These are phyloP conservation scores for Calocybe gangraenosa DNA, from an alignment of 768 basidiomycete species.

Conservation along the genomic window DNA sequence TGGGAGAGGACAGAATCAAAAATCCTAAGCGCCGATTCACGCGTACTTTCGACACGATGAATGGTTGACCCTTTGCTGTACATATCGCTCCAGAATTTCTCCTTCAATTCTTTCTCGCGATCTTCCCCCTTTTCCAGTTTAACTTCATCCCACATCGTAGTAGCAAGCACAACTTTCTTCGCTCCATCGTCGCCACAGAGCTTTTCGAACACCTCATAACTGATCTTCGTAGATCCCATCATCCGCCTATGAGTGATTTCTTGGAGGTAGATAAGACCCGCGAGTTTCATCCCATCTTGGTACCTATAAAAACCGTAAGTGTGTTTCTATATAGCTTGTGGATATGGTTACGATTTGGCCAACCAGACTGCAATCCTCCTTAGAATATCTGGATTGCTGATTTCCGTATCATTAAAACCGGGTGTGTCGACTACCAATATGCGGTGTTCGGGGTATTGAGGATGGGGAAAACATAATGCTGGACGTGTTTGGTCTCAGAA, in stretches of 20 bases:
- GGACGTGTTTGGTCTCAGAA: background rate
- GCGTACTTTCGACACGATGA: background rate
- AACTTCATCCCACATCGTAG: constrained; percentile 12
- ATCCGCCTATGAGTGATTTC: constrained; percentile 11
- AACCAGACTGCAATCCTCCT: background rate
- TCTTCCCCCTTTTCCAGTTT: background rate
- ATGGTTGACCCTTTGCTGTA: constrained; percentile 4
- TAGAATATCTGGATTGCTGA: background rate
- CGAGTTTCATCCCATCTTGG: constrained; percentile 13
- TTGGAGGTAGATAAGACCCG: constrained; percentile 16
- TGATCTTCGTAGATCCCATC: constrained; percentile 9
- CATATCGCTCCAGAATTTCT: constrained; percentile 11
- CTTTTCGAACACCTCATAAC: constrained; percentile 16
- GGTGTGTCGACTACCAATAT: background rate
- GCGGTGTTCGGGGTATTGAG: background rate
- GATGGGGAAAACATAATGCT: background rate
- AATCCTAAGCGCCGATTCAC: constrained; percentile 10
- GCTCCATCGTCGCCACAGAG: constrained; percentile 14
- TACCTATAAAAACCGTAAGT: constrained; percentile 10
- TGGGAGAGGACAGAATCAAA: constrained; percentile 17
- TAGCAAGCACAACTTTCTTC: constrained; percentile 15
- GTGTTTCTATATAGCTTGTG: background rate
- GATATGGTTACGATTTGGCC: background rate
- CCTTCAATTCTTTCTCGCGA: constrained; percentile 10
- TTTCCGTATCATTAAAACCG: background rate